A percentile compares a stretch with the other conserved stretches of the same genome.
Evolutionary conservation across 2,329 filamentous ascomycete species (phyloP).

Genomic region (Tolypocladium tropicale): DNA sequence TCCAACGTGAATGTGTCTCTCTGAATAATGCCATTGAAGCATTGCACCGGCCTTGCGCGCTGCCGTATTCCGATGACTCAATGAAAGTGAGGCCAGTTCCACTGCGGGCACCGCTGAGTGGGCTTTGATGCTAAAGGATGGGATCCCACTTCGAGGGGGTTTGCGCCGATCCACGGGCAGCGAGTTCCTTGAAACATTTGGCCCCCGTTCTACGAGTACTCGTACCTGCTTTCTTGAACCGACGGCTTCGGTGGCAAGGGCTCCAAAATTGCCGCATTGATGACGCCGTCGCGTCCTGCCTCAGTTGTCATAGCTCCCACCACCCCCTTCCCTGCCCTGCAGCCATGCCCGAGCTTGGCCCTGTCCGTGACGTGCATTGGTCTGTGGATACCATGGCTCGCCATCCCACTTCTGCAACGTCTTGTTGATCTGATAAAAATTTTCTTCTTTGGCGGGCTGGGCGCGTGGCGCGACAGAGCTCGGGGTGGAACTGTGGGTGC

Average conservation of each 20-base stretch:
- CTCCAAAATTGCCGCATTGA: background rate
- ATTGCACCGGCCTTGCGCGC: background rate
- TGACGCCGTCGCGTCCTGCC: background rate
- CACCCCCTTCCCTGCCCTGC: background rate
- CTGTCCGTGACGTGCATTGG: background rate
- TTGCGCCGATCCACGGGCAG: background rate
- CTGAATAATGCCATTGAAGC: background rate
- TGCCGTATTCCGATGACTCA: background rate
- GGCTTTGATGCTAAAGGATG: background rate
- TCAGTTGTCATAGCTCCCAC: background rate
- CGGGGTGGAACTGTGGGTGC: too few relatives aligned
- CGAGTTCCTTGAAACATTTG: background rate
- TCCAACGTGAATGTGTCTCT: background rate
- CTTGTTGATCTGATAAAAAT: background rate
- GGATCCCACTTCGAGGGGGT: background rate
- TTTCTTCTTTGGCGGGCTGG: background rate
- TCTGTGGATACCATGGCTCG: background rate
- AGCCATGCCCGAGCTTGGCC: background rate
- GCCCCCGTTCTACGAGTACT: too few relatives aligned
- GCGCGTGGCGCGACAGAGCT: background rate
- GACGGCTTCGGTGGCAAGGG: background rate
- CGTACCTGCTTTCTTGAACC: background rate
- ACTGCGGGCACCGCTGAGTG: background rate
- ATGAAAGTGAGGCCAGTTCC: background rate
- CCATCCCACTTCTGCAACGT: background rate